These are phyloP conservation scores for Blastomyces gilchristii DNA, from an alignment of 2,329 filamentous ascomycete species.

Conservation along the genomic window DNA sequence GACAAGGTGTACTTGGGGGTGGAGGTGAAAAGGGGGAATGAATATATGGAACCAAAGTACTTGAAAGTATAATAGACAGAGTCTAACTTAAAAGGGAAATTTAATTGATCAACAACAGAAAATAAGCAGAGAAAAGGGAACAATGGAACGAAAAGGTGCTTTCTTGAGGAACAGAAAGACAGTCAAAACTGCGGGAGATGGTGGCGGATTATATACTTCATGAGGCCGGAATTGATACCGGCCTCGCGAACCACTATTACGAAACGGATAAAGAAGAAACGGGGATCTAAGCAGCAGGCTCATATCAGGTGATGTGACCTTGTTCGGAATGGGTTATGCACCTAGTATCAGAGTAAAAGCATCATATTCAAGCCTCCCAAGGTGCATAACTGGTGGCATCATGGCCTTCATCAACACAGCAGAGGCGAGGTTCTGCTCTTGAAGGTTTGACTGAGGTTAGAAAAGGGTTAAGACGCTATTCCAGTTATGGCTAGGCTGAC, in stretches of 20 bases:
- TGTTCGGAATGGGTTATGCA: neutral
- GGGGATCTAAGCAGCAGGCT: constrained; percentile 1
- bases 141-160: constrained; percentile 4
- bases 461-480: constrained; percentile 1
- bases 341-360: neutral
- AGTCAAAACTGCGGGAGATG: neutral
- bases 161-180: neutral
- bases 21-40: constrained; percentile 1
- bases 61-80: neutral
- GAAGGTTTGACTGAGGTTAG: neutral
- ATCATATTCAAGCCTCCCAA: neutral
- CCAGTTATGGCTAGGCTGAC: neutral
- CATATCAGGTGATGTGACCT: constrained; percentile 7
- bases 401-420: neutral
- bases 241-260: constrained; percentile 33
- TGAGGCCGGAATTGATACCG: constrained; percentile 40
- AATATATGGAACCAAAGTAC: neutral
- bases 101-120: constrained; percentile 18
- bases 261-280: constrained; percentile 22
- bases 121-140: constrained; percentile 19
- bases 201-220: constrained; percentile 31
- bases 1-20: neutral
- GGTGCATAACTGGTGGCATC: neutral
- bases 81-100: constrained; percentile 3
- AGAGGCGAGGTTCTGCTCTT: neutral